phyloP scores from a whole-genome alignment of 352 stramenopile species.

The Pythium folliculosum region DNA sequence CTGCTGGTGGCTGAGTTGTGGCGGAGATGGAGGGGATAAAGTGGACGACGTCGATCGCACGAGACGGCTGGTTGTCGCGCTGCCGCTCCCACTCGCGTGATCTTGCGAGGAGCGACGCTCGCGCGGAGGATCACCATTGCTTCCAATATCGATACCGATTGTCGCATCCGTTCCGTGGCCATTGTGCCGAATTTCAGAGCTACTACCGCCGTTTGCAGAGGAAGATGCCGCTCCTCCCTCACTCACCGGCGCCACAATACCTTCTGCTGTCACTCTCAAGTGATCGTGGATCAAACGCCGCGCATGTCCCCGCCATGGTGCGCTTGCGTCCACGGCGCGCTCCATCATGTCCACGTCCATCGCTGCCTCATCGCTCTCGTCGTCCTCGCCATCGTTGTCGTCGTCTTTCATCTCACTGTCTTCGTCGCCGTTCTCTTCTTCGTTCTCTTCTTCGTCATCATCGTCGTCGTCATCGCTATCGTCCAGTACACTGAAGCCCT shows the following conservation, averaged over 20 bases:
- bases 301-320: conserved; percentile 26
- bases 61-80: neutral
- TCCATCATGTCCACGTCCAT: conserved; percentile 12
- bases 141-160: neutral
- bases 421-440: conserved; percentile 18
- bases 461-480: neutral
- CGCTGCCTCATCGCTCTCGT: conserved; percentile 13
- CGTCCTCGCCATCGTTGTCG: conserved; percentile 13
- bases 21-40: conserved; percentile 4
- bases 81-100: conserved; percentile 6
- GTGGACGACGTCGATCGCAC: conserved; percentile 3
- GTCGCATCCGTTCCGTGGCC: neutral
- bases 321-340: neutral
- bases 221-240: neutral
- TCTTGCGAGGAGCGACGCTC: neutral
- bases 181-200: neutral
- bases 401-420: conserved; percentile 21
- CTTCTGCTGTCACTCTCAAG: conserved; percentile 9
- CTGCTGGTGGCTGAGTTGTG: conserved; percentile 18
- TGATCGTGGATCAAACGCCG: conserved; percentile 31
- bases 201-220: neutral
- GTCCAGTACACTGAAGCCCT: no score
- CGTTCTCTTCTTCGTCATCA: conserved; percentile 6
- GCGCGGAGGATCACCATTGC: neutral
- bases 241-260: neutral